These are phyloP conservation scores for Ustilago lituana DNA, from an alignment of 1,284 basidiomycete species.

Conservation along the genomic window DNA sequence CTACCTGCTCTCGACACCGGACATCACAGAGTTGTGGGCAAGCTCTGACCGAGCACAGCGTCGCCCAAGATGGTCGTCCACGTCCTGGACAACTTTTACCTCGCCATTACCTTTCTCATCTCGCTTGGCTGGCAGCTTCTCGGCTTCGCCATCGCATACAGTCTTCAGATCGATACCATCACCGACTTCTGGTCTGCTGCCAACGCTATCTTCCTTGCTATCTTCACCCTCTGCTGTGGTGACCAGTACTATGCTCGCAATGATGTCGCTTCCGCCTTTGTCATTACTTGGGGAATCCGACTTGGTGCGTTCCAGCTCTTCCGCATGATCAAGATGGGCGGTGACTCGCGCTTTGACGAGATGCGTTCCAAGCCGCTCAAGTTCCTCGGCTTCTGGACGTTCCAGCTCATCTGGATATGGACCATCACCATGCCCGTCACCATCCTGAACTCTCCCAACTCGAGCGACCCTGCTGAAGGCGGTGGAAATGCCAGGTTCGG, in stretches of 20 bases:
- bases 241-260: constrained; percentile 73
- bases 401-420: constrained; percentile 61
- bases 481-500: constrained; percentile 47
- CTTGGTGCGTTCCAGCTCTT: constrained; percentile 63
- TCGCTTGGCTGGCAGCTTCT: constrained; percentile 75
- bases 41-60: neutral
- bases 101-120: constrained; percentile 76
- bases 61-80: constrained; percentile 36
- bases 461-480: constrained; percentile 33
- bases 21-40: too few species aligned
- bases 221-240: constrained; percentile 67
- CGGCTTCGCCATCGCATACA: constrained; percentile 73
- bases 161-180: constrained; percentile 63
- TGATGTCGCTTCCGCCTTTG: constrained; percentile 71
- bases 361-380: constrained; percentile 57
- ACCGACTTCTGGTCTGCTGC: constrained; percentile 61
- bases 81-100: constrained; percentile 74
- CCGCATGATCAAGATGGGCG: constrained; percentile 63
- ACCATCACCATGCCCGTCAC: constrained; percentile 55
- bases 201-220: constrained; percentile 63
- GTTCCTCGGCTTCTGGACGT: constrained; percentile 50
- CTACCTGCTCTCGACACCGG: neutral
- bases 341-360: constrained; percentile 63
- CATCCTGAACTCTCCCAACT: constrained; percentile 58
- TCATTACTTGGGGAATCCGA: constrained; percentile 70